Base-by-base conservation (phyloP, 129 eudicot species). In the Erigeron canadensis region DNA sequence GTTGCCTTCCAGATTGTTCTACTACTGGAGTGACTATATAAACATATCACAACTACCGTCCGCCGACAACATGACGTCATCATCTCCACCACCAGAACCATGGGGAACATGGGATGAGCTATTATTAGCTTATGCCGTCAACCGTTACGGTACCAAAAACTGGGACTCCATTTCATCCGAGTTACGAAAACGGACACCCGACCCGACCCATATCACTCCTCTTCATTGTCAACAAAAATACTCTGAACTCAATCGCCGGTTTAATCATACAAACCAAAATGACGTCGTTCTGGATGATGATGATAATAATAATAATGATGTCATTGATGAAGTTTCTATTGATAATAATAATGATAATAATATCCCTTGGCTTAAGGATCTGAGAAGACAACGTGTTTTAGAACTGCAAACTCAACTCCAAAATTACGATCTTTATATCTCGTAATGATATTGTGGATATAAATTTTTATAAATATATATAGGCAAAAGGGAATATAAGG, bases 81-180 rank as follows among this genome's bases (percentile, higher is more conserved):
- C 73, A 40, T 75, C 79, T 66, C 69, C 79, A 59, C 72, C 63
- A 2, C 53, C 60, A 5, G 7, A 51, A 61, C 45, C 65, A 28
- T 92, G 98, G 98, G 85, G 89, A 0, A 93, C 96, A n/a, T 89
- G 91, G 92, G 98, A 93, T 79, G 98, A 93, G 79, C 96, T 93
- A 6, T 77, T 93, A 61, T 80, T 93, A 10, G 98, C 92, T 57
- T 93, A 72, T 75, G 98, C 96, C 77, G 96, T 93, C 40, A 93
- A 89, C 64, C 96, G 98, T 42, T 87, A 89, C 75, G 98, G 98
- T 28, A 65, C 83, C 47, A 82, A 71, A 13, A 79, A 76, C 41
- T 93, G 98, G 98, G 98, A 87, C 75, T 84, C 95, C 5, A 73
- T 93, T 38, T 89, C 90, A 62, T 19, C 76, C 39, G 88, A 88